Base-by-base conservation (phyloP, 164 flowering plant genomes). In the Magnolia officinalis region DNA sequence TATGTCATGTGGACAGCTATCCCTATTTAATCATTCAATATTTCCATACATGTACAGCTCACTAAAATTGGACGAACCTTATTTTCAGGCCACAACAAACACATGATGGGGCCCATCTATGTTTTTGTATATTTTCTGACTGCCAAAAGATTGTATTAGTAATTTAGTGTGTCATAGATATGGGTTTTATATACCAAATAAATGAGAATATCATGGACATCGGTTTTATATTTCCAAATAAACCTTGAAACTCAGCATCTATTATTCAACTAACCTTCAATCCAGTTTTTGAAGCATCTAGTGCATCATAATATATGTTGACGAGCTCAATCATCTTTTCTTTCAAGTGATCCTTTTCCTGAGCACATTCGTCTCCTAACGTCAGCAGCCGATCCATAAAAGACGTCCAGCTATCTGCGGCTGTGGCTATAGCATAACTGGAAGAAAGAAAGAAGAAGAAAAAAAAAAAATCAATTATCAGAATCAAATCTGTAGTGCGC, bases 251-350 rank as follows among this genome's bases (percentile, higher is more conserved):
- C 45, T 37, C 6, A 37, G 45, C 45, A 37, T 11, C 61, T 55
- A 55, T 11, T 11, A 55, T 55, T 14, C 19, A 13, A 18, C 52
- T 50, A 73, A 88, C 98, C 98, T 90, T 87, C 66, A 64, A 76
- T 71, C 94, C 96, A 50, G 82, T 83, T 75, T 93, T 91, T 4
- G 96, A 94, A 7, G 98, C 98, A 88, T 95, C 97, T 63, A 95
- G 31, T 29, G 98, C 97, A 76, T 88, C 90, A 80, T 93, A 95
- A 80, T 92, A 95, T 37, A 91, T 80, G 76, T 95, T 89, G 65
- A 87, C 76, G 75, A 95, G 79, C 74, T 82, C 73, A 45, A 81
- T 77, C 78, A 95, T 81, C 70, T 89, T 88, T 20, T 70, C 63
- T 52, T 82, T 79, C 80, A 87, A 10, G 13, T 45, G 65, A 0